phyloP scores from a whole-genome alignment of 2,329 filamentous ascomycete genomes.

The Curvularia hawaiiensis region DNA sequence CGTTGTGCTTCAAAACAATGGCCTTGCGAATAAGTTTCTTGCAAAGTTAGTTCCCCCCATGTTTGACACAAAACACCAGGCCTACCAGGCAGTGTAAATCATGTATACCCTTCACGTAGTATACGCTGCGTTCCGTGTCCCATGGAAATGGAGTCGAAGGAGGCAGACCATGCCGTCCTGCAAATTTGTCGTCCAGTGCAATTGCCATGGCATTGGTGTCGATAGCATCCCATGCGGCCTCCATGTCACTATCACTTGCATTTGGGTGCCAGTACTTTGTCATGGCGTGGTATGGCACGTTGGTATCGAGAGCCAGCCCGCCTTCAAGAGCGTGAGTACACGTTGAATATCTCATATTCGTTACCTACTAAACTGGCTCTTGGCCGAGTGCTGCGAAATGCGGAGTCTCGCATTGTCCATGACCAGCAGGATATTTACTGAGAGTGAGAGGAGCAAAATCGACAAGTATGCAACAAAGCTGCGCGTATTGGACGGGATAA shows the following conservation, averaged over 20 bases:
- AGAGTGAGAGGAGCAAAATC: conserved; percentile 37
- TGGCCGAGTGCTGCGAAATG: conserved; percentile 22
- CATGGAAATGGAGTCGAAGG: conserved; percentile 41
- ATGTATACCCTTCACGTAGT: conserved; percentile 44
- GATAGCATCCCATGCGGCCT: conserved; percentile 43
- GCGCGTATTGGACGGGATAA: conserved; percentile 33
- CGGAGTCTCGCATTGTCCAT: conserved; percentile 34
- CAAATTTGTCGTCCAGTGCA: conserved; percentile 37
- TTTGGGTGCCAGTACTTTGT: conserved; percentile 42
- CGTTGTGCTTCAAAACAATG: conserved; percentile 37
- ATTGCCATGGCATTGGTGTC: conserved; percentile 42
- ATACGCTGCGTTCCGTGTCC: conserved; percentile 44
- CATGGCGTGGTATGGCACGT: conserved; percentile 33
- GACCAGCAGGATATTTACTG: conserved; percentile 36
- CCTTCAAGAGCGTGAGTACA: conserved; percentile 21
- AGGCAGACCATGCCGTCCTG: conserved; percentile 28
- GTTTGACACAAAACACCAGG: neutral
- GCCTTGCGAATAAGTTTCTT: conserved; percentile 45
- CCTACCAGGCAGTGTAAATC: conserved; percentile 43
- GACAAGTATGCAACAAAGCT: conserved; percentile 36
- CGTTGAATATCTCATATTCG: neutral
- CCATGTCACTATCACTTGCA: conserved; percentile 29
- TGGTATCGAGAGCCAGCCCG: conserved; percentile 36
- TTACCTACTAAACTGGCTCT: conserved; percentile 35
- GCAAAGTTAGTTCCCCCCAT: neutral